These are phyloP conservation scores for Geopyxis carbonaria DNA, from an alignment of 495 filamentous ascomycete genomes.

Conservation along the genomic window DNA sequence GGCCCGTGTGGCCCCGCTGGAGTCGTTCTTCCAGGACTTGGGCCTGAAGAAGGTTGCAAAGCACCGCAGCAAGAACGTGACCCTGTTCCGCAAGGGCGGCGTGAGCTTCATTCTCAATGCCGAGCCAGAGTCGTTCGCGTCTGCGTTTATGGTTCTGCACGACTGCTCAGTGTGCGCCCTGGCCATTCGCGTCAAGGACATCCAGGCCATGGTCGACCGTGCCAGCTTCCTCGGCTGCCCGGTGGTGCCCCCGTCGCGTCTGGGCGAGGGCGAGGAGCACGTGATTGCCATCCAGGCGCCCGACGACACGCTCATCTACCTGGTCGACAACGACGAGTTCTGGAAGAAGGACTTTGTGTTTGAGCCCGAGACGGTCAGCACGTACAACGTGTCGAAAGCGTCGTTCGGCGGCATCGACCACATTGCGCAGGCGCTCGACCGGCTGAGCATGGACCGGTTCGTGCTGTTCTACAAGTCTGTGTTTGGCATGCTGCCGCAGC, in stretches of 20 bases:
- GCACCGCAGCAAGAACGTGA: conserved; percentile 5
- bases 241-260: background rate
- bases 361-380: background rate
- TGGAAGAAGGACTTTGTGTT: conserved; percentile 5
- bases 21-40: conserved; percentile 4
- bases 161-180: conserved; percentile 6
- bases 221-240: conserved; percentile 2
- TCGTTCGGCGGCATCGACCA: conserved; percentile 2
- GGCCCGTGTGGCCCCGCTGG: conserved; percentile 1
- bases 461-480: conserved; percentile 5
- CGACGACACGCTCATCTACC: conserved; percentile 3
- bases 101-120: conserved; percentile 4
- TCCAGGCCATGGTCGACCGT: conserved; percentile 3
- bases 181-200: conserved; percentile 4
- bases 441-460: conserved; percentile 2
- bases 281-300: conserved; percentile 6
- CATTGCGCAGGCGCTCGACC: conserved; percentile 4
- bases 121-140: conserved; percentile 5
- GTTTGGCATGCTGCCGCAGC: conserved; percentile 5
- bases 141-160: conserved; percentile 4
- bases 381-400: background rate
- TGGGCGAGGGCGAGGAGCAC: conserved; percentile 1
- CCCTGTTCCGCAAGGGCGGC: conserved; percentile 1
- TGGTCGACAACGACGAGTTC: conserved; percentile 4
- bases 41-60: conserved; percentile 2